Evolutionary conservation across 129 eudicot species (phyloP), one percentile per base, ranked within the genome.

Genomic region (Solidago caesia): DNA sequence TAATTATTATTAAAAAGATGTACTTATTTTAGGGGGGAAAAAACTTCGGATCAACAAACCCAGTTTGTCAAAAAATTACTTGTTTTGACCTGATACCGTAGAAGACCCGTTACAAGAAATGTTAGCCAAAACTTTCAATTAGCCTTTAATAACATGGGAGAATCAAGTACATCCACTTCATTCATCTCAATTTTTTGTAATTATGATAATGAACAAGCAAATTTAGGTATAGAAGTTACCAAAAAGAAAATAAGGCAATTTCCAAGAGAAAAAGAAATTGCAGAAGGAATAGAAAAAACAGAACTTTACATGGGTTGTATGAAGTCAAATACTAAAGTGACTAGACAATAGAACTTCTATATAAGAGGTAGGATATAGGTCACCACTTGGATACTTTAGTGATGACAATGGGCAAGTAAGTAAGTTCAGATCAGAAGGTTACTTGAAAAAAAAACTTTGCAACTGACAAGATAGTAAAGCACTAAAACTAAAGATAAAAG

Each of bases 401-500:
- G 44, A 72, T 72, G 5, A 58, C 51, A 60, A 60, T 1, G 62
- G 10, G 45, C 67, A 60, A 59, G 68, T 16, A 45, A 44, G 77
- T 44, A 43, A 58, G 10, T 12, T 58, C 4, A 61, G 25, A 70
- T 10, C 41, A 64, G 46, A 74, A 53, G 43, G n/a, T 58, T 57
- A n/a, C 39, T n/a, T 6, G 8, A 46, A 39, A 10, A 56, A 16
- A 45, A 29, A 21, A 47, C 53, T 60, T 44, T 76, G 13, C 59
- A 67, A 55, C 62, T 74, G 48, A 62, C n/a, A 2, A 61, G 78
- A 63, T 27, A 49, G 21, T 64, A 25, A 59, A 76, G 43, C 9
- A 39, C 55, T 10, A 44, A 57, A 58, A 57, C 42, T 76, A 56
- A 10, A 67, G 60, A 67, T 27, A 5, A 72, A 10, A 5, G 42